Evolutionary conservation across 768 basidiomycete species (phyloP), one percentile per base, ranked within the genome.

Genomic region (Serendipita vermifera): DNA sequence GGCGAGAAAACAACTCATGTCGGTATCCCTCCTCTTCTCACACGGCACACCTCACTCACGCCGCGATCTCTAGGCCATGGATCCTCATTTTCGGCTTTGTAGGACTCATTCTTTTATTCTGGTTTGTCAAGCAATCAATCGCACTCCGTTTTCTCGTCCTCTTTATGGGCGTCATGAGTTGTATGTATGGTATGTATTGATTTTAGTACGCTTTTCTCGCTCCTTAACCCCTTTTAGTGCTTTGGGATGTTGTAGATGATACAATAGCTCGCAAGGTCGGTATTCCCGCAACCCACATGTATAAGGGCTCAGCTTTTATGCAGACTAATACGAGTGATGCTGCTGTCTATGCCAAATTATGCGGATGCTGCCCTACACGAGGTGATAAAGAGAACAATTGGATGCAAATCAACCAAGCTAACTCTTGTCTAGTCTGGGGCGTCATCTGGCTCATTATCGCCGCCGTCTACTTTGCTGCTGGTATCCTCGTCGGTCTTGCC

Each of bases 101-200:
- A 3, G 88, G 82, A 1, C 68, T 93, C 3, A 83, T 89, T 59
- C 71, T 90, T 11, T 61, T 87, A 1, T 90, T 87, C 66, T 91
- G 89, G 87, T 87, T 92, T 65, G 80, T 88, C 14, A 81, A 65
- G 0, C 82, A 78, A 3, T 81, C 85, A 3, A 73, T 81, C 6
- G 87, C 87, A 0, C 74, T 94, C 38, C 74, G 91, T 53, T 94
- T 78, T 63, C 71, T 90, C 38, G 87, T 90, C 9, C 67, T 91
- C 24, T 91, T 91, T 66, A 79, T 91, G 32, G 88, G 88, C 15
- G 79, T 80, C 59, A 91, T 91, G 88, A 87, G 84, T 5, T 87
- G 85, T 67, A 71, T 91, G 72, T 91, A 91, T 62, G 83, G 80
- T 53, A 73, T 89, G 1, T 93, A 87, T 85, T 53, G 31, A 3